Conservation (phyloP, 2,329 filamentous ascomycete species). For the Aspergillus melleus region DNA sequence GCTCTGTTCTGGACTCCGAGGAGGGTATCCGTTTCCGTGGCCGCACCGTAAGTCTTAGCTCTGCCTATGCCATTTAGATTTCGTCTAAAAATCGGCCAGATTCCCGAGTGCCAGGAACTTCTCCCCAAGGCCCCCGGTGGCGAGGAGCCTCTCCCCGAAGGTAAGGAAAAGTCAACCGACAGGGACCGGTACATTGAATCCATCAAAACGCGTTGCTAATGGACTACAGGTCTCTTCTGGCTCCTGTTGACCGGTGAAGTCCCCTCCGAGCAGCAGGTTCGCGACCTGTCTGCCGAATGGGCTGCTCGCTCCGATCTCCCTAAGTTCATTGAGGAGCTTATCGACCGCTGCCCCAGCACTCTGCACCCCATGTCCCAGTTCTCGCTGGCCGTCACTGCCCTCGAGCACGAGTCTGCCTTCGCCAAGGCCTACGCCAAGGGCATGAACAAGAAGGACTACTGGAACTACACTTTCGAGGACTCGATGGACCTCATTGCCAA, state of each 20-base stretch:
- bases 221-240: constrained; percentile 84
- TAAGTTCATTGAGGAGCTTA: constrained; percentile 98
- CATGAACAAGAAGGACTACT: constrained; percentile 99
- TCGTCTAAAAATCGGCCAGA: constrained; percentile 49
- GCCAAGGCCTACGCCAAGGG: constrained; percentile 98
- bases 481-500: constrained; percentile 99
- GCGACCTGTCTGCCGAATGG: constrained; percentile 97
- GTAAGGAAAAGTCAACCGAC: constrained; percentile 40
- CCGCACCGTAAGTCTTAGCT: constrained; percentile 66
- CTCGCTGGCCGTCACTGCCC: constrained; percentile 93
- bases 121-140: constrained; percentile 96
- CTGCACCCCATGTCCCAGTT: constrained; percentile 99
- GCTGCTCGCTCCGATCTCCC: constrained; percentile 94
- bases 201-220: constrained; percentile 15
- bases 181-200: not conserved
- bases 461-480: constrained; percentile 99
- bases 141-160: constrained; percentile 95
- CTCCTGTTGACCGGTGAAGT: constrained; percentile 97
- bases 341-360: constrained; percentile 98
- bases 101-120: constrained; percentile 96
- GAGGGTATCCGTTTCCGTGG: constrained; percentile 99
- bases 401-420: constrained; percentile 97
- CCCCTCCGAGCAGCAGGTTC: constrained; percentile 95
- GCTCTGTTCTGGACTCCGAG: constrained; percentile 95
- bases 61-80: not conserved